phyloP scores from a whole-genome alignment of 148 eudicot genomes.

The Chenopodium suecicum region DNA sequence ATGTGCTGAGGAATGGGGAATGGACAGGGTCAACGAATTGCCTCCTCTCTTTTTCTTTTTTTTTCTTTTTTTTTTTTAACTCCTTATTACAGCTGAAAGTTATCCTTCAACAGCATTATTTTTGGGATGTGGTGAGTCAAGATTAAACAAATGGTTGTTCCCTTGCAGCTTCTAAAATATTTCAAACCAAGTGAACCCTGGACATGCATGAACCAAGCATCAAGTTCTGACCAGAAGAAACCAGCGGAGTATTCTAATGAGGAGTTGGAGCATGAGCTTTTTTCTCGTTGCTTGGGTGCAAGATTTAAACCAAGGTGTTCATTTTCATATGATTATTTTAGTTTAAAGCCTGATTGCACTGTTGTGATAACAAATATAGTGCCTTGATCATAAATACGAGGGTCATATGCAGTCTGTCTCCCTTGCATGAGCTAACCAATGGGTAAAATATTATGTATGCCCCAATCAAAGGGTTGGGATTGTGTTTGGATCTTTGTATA shows the following conservation, averaged over 20 bases:
- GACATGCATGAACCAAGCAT: constrained; percentile 35
- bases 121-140: neutral
- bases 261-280: constrained; percentile 49
- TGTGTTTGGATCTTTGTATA: neutral
- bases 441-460: neutral
- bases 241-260: constrained; percentile 40
- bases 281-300: constrained; percentile 34
- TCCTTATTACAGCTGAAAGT: neutral
- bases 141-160: neutral
- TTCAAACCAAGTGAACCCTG: constrained; percentile 36
- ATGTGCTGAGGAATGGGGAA: neutral
- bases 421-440: neutral
- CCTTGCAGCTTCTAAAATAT: constrained; percentile 17
- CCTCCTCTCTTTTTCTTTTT: neutral
- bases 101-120: neutral
- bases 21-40: neutral
- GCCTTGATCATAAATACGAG: neutral
- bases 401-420: neutral
- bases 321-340: neutral
- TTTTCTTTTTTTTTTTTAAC: neutral
- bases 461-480: neutral
- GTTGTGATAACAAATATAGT: neutral
- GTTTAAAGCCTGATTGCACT: neutral
- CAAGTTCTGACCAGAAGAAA: constrained; percentile 26
- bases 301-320: constrained; percentile 44